Percentiles rank a stretch among this genome's conserved stretches.
Conservation (phyloP, 1,139 yeast species). For the Meyerozyma sp. region DNA sequence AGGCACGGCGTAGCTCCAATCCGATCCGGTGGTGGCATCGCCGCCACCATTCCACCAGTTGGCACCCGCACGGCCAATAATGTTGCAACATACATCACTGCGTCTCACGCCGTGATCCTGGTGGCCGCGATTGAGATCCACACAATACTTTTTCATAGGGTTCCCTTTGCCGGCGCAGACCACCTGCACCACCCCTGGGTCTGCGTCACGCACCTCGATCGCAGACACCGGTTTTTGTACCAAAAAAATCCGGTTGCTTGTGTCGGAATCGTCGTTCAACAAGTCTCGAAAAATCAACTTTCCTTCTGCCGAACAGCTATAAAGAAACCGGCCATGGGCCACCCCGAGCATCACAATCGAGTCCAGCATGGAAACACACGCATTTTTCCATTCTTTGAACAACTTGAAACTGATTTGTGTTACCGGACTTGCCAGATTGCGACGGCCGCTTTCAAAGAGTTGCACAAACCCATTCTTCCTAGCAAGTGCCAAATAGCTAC, state of each 20-base stretch:
- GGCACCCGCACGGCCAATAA: neutral
- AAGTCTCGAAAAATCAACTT: conserved; percentile 39
- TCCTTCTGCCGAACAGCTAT: conserved; percentile 43
- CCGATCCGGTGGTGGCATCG: neutral
- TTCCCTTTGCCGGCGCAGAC: conserved; percentile 45
- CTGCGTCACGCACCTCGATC: conserved; percentile 18
- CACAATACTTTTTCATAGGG: conserved; percentile 29
- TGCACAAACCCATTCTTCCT: conserved; percentile 24
- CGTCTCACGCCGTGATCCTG: neutral
- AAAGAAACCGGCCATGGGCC: conserved; percentile 21
- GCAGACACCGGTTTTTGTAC: conserved; percentile 34
- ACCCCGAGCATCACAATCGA: conserved; percentile 25
- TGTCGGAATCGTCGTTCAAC: conserved; percentile 33
- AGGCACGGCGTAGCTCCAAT: conserved; percentile 1
- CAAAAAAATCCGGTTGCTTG: conserved; percentile 22
- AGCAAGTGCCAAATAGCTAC: conserved; percentile 19
- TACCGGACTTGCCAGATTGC: conserved; percentile 9
- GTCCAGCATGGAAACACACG: conserved; percentile 15
- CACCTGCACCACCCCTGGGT: conserved; percentile 12
- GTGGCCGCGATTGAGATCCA: conserved; percentile 2
- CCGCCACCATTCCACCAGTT: neutral
- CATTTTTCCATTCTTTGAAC: conserved; percentile 27
- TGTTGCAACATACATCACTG: neutral
- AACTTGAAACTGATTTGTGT: conserved; percentile 13
- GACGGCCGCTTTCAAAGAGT: conserved; percentile 5